A percentile compares a stretch with the other conserved stretches of the same genome.
Evolutionary conservation across 2,329 filamentous ascomycete genomes (phyloP).

Genomic region (Phialophora verrucosa): DNA sequence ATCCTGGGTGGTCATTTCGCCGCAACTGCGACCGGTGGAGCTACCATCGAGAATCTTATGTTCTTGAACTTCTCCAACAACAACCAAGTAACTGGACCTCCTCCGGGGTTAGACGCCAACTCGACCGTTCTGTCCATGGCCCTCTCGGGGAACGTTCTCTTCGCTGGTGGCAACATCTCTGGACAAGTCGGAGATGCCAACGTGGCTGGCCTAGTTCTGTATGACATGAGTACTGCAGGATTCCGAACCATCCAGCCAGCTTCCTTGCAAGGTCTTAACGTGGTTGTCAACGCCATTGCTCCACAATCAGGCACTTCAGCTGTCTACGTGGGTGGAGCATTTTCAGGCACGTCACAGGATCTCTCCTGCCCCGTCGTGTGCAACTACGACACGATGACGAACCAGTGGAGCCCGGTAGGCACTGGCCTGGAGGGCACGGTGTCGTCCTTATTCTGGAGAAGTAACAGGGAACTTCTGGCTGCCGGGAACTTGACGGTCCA

Average conservation of each 20-base stretch:
- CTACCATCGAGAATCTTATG: conserved; percentile 76
- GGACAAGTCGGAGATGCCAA: conserved; percentile 68
- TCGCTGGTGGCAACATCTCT: conserved; percentile 79
- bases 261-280: conserved; percentile 70
- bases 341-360: conserved; percentile 75
- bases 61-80: conserved; percentile 78
- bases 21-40: conserved; percentile 70
- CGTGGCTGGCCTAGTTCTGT: conserved; percentile 77
- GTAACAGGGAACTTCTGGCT: conserved; percentile 72
- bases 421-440: conserved; percentile 73
- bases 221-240: conserved; percentile 70
- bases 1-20: conserved; percentile 87
- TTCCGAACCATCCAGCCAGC: conserved; percentile 74
- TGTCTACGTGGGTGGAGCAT: conserved; percentile 85
- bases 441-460: conserved; percentile 76
- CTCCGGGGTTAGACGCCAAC: conserved; percentile 67
- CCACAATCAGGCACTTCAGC: conserved; percentile 72
- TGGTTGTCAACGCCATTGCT: conserved; percentile 77
- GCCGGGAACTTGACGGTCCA: conserved; percentile 77
- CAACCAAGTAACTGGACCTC: conserved; percentile 71
- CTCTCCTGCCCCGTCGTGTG: conserved; percentile 84
- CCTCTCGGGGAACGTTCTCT: conserved; percentile 71
- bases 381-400: conserved; percentile 71
- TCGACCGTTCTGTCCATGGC: conserved; percentile 78
- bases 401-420: conserved; percentile 82